A percentile compares a stretch with the other conserved stretches of the same genome.
Evolutionary conservation across 306 rosid genomes (phyloP).

Genomic region (Prunus mume): DNA sequence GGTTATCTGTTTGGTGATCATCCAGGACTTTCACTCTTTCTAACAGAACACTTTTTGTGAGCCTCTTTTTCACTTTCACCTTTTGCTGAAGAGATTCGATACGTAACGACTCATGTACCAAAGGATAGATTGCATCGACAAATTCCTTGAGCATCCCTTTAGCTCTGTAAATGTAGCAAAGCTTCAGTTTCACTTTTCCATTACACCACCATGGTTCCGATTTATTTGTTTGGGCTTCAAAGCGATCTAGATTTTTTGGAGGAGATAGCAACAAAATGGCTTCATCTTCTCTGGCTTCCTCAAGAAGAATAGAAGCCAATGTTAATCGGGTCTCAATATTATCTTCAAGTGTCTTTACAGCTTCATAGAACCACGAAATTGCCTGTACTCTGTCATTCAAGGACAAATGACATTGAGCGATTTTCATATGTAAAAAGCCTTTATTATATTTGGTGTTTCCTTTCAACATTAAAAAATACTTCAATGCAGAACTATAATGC

Average conservation of each 20-base stretch:
- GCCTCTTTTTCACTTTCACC: conserved; percentile 65
- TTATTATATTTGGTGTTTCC: conserved; percentile 28
- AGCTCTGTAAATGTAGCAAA: conserved; percentile 39
- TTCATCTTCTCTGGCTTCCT: conserved; percentile 73
- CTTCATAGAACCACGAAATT: conserved; percentile 61
- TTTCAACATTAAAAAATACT: conserved; percentile 63
- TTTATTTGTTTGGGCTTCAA: conserved; percentile 46
- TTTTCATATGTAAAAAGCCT: conserved; percentile 52
- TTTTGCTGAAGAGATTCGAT: conserved; percentile 38
- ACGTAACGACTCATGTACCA: conserved; percentile 41
- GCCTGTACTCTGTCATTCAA: conserved; percentile 60
- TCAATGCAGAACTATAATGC: conserved; percentile 63
- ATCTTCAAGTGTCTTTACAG: conserved; percentile 54
- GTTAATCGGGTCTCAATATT: conserved; percentile 68
- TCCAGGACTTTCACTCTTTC: conserved; percentile 61
- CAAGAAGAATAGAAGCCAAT: conserved; percentile 83
- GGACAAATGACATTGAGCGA: conserved; percentile 63
- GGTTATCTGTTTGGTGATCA: conserved; percentile 51
- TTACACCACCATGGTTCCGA: conserved; percentile 75
- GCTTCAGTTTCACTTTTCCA: conserved; percentile 48
- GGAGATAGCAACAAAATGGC: conserved; percentile 75
- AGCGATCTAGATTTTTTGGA: conserved; percentile 45
- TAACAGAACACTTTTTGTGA: conserved; percentile 56
- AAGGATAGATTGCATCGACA: conserved; percentile 39
- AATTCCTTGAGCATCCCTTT: conserved; percentile 45